These are phyloP conservation scores for Phytophthora sp. DNA, from an alignment of 352 stramenopile genomes.

Conservation along the genomic window DNA sequence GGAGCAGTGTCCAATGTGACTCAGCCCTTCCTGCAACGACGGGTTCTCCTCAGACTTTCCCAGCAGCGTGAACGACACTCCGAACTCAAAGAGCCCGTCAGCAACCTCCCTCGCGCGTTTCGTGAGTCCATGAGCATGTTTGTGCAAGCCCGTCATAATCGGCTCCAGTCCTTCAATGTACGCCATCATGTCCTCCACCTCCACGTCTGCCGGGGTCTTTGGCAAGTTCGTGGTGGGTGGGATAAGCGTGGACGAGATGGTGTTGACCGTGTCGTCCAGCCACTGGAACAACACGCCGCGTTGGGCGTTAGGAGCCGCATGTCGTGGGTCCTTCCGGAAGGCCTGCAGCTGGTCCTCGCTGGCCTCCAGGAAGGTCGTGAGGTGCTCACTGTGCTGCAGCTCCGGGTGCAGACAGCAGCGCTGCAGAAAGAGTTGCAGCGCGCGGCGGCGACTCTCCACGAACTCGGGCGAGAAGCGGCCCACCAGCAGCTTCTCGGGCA, in stretches of 20 bases:
- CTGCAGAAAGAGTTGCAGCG: conserved; percentile 82
- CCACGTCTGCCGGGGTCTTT: conserved; percentile 91
- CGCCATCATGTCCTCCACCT: conserved; percentile 96
- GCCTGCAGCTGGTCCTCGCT: conserved; percentile 68
- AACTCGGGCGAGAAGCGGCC: conserved; percentile 94
- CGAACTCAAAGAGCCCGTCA: conserved; percentile 97
- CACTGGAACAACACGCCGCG: conserved; percentile 85
- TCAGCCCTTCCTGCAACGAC: conserved; percentile 91
- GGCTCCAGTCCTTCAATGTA: conserved; percentile 96
- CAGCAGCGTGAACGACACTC: conserved; percentile 95
- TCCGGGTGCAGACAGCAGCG: conserved; percentile 84
- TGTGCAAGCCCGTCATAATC: conserved; percentile 95
- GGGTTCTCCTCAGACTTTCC: conserved; percentile 94
- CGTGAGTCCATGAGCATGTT: conserved; percentile 94
- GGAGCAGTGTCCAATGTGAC: conserved; percentile 92
- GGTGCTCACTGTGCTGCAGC: conserved; percentile 82
- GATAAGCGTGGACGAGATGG: conserved; percentile 81
- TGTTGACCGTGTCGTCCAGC: conserved; percentile 86
- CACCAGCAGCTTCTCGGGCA: conserved; percentile 97
- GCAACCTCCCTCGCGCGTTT: conserved; percentile 95
- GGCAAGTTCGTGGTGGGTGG: conserved; percentile 57
- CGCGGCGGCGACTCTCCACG: conserved; percentile 81
- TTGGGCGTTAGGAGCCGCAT: conserved; percentile 45
- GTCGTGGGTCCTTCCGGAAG: conserved; percentile 75
- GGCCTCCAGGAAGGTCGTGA: conserved; percentile 86